Percentiles rank a stretch among this genome's conserved stretches.
These are phyloP conservation scores for Candida gigantensis DNA, from an alignment of 1,139 yeast species.

Conservation along the genomic window DNA sequence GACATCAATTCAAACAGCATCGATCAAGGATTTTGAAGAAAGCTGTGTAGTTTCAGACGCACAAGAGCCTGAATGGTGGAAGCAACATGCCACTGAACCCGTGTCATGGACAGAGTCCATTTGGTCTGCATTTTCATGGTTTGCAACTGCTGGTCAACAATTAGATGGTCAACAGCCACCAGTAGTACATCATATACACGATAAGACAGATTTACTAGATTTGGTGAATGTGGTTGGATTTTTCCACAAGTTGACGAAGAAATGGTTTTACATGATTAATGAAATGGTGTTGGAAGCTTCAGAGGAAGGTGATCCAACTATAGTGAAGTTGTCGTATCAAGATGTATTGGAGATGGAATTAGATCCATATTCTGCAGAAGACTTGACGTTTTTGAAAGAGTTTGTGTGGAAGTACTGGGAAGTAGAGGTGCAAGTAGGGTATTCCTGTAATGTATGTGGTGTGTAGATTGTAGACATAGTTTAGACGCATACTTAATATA, in stretches of 20 bases:
- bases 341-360: conserved; percentile 73
- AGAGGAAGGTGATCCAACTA: conserved; percentile 16
- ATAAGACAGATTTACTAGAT: conserved; percentile 14
- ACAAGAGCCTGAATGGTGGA: conserved; percentile 50
- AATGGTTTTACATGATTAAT: conserved; percentile 41
- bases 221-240: conserved; percentile 50
- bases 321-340: conserved; percentile 47
- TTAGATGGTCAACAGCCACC: conserved; percentile 3
- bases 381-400: conserved; percentile 55
- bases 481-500: neutral
- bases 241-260: conserved; percentile 54
- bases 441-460: conserved; percentile 32
- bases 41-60: neutral
- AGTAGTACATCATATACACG: neutral
- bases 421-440: conserved; percentile 36
- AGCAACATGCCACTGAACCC: conserved; percentile 46
- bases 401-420: conserved; percentile 60
- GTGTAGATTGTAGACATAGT: too few relatives aligned
- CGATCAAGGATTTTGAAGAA: conserved; percentile 16
- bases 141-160: conserved; percentile 78
- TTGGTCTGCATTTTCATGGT: conserved; percentile 78
- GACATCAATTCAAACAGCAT: conserved; percentile 23
- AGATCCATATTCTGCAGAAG: conserved; percentile 66
- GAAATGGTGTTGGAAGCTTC: conserved; percentile 33
- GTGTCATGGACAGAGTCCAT: conserved; percentile 64